Conservation (phyloP, 495 filamentous ascomycete species). For the Penicillium simplicissimum region DNA sequence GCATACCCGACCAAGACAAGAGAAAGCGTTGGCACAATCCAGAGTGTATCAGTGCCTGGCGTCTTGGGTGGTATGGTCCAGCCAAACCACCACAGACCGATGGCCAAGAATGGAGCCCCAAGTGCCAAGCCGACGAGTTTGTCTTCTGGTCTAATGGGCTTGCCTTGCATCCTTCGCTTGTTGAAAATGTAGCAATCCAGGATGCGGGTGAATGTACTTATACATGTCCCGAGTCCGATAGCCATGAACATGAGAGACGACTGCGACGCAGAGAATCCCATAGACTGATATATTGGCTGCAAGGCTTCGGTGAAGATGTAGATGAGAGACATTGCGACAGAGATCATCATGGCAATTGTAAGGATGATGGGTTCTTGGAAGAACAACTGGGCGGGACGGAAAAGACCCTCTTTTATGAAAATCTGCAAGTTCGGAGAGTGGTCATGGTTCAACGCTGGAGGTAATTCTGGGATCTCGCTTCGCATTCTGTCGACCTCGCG, state of each 20-base stretch:
- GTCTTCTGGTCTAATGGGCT: constrained; percentile 46
- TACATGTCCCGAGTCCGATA: constrained; percentile 42
- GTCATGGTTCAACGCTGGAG: constrained; percentile 44
- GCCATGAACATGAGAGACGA: constrained; percentile 49
- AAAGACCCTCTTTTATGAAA: constrained; percentile 44
- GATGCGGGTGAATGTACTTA: constrained; percentile 45
- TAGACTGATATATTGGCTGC: constrained; percentile 43
- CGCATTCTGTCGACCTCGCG: constrained; percentile 33
- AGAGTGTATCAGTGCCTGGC: constrained; percentile 23
- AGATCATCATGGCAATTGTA: constrained; percentile 45
- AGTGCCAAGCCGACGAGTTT: constrained; percentile 50
- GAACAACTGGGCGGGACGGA: constrained; percentile 46
- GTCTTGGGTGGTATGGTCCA: constrained; percentile 50
- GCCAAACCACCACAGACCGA: constrained; percentile 53
- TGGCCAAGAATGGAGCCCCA: constrained; percentile 46
- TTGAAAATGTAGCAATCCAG: constrained; percentile 40
- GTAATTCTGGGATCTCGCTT: constrained; percentile 24
- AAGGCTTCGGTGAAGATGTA: constrained; percentile 57
- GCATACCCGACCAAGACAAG: constrained; percentile 52
- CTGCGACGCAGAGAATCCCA: constrained; percentile 38
- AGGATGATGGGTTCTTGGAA: constrained; percentile 53
- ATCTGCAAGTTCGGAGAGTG: constrained; percentile 36
- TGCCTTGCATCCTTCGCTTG: constrained; percentile 24
- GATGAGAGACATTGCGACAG: constrained; percentile 50
- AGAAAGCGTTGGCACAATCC: constrained; percentile 45